Conservation (phyloP, 2,329 filamentous ascomycete species). For the Pseudogymnoascus sp. region DNA sequence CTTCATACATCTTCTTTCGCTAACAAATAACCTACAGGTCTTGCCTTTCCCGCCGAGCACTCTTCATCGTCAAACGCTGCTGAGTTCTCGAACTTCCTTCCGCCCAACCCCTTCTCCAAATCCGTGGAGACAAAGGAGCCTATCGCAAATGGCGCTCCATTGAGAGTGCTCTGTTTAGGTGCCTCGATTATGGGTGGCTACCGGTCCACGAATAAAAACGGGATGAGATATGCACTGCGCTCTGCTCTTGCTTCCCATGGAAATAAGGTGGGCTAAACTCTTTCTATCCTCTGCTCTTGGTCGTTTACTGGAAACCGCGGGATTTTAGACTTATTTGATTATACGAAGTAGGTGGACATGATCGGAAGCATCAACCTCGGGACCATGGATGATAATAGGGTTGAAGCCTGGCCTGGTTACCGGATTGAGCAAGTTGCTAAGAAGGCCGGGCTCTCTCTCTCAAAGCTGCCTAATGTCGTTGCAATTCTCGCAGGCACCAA, state of each 20-base stretch:
- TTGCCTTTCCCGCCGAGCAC: not conserved
- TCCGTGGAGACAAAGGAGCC: not conserved
- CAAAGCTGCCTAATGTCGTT: constrained; percentile 12
- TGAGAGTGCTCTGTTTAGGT: constrained; percentile 11
- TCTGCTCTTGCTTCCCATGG: constrained; percentile 10
- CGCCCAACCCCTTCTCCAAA: not conserved
- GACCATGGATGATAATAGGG: constrained; percentile 13
- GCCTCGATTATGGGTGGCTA: constrained; percentile 13
- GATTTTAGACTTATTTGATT: not conserved
- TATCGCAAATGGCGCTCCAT: not conserved
- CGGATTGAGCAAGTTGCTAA: constrained; percentile 5
- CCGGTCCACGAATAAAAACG: constrained; percentile 10
- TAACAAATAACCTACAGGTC: not conserved
- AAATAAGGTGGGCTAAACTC: constrained; percentile 4
- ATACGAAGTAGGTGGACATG: constrained; percentile 10
- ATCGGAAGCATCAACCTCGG: constrained; percentile 11
- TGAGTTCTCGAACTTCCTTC: not conserved
- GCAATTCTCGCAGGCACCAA: constrained; percentile 12
- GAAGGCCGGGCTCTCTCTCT: constrained; percentile 7
- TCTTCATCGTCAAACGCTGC: not conserved
- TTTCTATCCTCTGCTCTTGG: not conserved
- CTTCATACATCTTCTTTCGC: not conserved
- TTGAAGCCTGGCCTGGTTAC: constrained; percentile 13
- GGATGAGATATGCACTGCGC: constrained; percentile 12
- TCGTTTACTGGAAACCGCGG: not conserved